A percentile compares a stretch with the other conserved stretches of the same genome.
Evolutionary conservation across 371 early-diverging fungal species (phyloP).

Genomic region (Rhizomucor pusillus): DNA sequence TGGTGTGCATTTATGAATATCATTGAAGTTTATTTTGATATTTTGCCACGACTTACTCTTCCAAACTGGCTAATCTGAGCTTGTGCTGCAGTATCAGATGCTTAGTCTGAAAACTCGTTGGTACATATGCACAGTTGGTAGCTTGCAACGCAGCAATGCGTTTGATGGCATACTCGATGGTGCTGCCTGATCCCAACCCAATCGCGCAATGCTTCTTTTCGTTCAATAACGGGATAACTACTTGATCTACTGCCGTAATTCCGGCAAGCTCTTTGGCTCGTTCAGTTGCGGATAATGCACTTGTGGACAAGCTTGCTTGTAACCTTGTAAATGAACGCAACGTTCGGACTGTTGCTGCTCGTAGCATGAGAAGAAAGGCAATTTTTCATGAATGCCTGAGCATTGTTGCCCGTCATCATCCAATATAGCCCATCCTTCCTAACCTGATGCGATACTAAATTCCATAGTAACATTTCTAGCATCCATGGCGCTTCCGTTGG

Average conservation of each 20-base stretch:
- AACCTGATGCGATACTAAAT: too few species aligned
- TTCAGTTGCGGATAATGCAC: background rate
- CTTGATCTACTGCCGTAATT: background rate
- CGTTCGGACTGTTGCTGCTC: too few species aligned
- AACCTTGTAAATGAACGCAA: too few species aligned
- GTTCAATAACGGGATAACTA: background rate
- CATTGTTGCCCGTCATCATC: too few species aligned
- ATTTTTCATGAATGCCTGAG: too few species aligned
- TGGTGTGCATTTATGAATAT: too few species aligned
- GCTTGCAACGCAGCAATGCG: conserved; percentile 70
- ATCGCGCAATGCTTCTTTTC: conserved; percentile 54
- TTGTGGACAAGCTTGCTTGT: too few species aligned
- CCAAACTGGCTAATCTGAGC: conserved; percentile 60
- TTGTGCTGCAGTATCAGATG: conserved; percentile 76
- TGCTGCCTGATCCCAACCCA: conserved; percentile 90
- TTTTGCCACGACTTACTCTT: conserved; percentile 57
- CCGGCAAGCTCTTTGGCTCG: background rate
- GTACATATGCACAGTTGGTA: conserved; percentile 71
- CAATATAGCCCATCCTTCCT: too few species aligned
- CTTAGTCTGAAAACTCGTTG: conserved; percentile 88
- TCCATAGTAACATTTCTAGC: too few species aligned
- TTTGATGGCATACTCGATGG: conserved; percentile 84
- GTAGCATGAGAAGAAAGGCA: too few species aligned
- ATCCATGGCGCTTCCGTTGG: too few species aligned
- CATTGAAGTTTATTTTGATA: too few species aligned